Conservation (phyloP, 257 asterid genomes). For the Fraxinus cuspidata region DNA sequence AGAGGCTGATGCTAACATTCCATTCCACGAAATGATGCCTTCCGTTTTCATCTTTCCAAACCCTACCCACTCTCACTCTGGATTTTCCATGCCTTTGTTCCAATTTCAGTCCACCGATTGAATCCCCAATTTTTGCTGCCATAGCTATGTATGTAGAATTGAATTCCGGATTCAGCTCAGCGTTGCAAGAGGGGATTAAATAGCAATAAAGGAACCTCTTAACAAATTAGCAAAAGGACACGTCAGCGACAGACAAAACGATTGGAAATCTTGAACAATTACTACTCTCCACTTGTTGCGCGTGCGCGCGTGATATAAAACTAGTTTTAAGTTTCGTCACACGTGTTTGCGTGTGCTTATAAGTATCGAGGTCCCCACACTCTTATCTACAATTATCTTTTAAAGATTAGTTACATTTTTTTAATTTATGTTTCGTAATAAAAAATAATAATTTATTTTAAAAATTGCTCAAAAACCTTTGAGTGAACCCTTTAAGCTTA, state of each 20-base stretch:
- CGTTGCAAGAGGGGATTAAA: background rate
- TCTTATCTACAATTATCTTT: no score
- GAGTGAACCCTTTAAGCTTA: no score
- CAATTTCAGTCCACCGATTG: constrained; percentile 47
- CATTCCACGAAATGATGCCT: constrained; percentile 75
- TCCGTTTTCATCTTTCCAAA: constrained; percentile 71
- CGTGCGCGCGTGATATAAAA: no score
- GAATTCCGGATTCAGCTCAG: background rate
- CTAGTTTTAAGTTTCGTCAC: no score
- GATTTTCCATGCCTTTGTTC: constrained; percentile 94
- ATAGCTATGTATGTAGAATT: background rate
- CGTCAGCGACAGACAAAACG: background rate
- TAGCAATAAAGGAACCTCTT: background rate
- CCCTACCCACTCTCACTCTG: constrained; percentile 79
- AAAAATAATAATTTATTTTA: no score
- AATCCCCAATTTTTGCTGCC: background rate
- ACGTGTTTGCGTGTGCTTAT: no score
- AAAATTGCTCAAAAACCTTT: no score
- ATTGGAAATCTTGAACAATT: background rate
- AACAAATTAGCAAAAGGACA: no score
- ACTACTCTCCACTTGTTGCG: background rate
- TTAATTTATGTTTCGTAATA: no score
- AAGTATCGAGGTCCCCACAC: no score
- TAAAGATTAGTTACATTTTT: no score
- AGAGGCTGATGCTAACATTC: constrained; percentile 79